Evolutionary conservation across 257 asterid species (phyloP), one percentile per base, ranked within the genome.

Genomic region (Voacanga thouarsii): DNA sequence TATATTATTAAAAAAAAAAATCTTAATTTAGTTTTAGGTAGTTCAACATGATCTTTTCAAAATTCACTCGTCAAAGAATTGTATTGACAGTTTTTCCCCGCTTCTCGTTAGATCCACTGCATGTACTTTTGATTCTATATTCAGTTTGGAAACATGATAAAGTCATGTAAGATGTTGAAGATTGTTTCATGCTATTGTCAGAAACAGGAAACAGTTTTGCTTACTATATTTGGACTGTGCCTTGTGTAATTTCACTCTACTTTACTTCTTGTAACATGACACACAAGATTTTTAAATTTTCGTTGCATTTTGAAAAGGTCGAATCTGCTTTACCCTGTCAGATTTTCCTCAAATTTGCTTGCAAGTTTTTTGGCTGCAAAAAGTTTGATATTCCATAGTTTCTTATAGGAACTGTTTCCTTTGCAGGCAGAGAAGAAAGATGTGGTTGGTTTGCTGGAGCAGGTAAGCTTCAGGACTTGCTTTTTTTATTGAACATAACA

Each of bases 361-460:
- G n/a, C n/a, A 33, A 33, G 12, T 9, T 12, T 12, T 41, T 15
- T 28, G 30, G 8, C 44, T 43, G 55, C 53, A 60, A 73, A 47
- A 76, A 44, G 50, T 74, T 63, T 61, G 39, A 44, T 39, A 28
- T 64, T 72, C 41, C 68, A 21, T 74, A 61, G 61, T 60, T 75
- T 78, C 83, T 82, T 56, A 85, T 41, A 56, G 60, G 28, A 21
- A 66, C 75, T 45, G 67, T 45, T 41, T 83, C 82, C 79, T 81
- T 73, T 74, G 77, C 97, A 93, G 99, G 97, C 96, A 26, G 98
- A 96, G 68, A 96, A 92, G 90, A 93, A 82, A 82, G 99, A 96
- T 77, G 82, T 92, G 71, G 90, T 93, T 71, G 98, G 98, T 69
- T 82, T 89, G 84, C 99, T 90, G 86, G 99, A 96, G 77, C 99